These are phyloP conservation scores for Babesia sp. DNA, from an alignment of 169 alveolate genomes.

Conservation along the genomic window DNA sequence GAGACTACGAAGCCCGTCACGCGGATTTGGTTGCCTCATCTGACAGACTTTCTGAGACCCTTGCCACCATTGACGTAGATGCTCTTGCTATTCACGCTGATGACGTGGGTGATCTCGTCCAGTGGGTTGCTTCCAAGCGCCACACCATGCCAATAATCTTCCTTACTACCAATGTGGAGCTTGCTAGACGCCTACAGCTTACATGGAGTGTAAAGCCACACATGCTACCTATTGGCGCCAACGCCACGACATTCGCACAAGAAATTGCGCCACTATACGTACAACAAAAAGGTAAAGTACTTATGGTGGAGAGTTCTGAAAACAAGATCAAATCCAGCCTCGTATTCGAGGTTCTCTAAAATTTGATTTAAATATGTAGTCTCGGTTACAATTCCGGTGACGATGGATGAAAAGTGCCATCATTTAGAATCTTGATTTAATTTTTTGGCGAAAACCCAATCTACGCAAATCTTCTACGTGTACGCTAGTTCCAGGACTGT, in stretches of 20 bases:
- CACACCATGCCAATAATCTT: conserved; percentile 70
- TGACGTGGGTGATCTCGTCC: conserved; percentile 68
- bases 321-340: conserved; percentile 23
- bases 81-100: conserved; percentile 63
- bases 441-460: too few species aligned
- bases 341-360: conserved; percentile 10
- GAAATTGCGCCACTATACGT: conserved; percentile 24
- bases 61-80: conserved; percentile 40
- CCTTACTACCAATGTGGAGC: conserved; percentile 55
- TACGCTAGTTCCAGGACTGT: conserved; percentile 16
- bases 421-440: too few species aligned
- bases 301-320: conserved; percentile 26
- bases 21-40: conserved; percentile 6
- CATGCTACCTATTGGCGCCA: conserved; percentile 44
- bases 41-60: conserved; percentile 13
- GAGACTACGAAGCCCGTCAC: conserved; percentile 17
- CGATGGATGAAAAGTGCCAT: too few species aligned
- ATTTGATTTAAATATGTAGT: neutral
- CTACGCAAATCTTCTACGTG: neutral
- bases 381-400: too few species aligned
- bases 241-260: conserved; percentile 25
- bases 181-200: conserved; percentile 74
- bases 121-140: conserved; percentile 72
- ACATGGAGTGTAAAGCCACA: conserved; percentile 77
- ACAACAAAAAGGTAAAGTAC: conserved; percentile 3